Base-by-base conservation (phyloP, 192 early-diverging fungal genomes). In the Bifiguratus adelaidae region DNA sequence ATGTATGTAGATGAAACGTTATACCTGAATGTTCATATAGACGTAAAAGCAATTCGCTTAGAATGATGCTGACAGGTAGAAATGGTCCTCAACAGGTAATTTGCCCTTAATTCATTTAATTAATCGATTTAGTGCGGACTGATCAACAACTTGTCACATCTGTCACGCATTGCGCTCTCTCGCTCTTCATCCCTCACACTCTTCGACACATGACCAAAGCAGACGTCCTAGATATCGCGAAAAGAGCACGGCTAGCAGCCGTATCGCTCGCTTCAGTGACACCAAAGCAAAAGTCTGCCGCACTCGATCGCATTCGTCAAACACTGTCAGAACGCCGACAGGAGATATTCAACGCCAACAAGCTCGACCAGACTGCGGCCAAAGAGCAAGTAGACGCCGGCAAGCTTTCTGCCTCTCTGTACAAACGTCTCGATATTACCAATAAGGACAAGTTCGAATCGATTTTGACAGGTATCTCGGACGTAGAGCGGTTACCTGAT, bases 381-480 rank as follows among this genome's bases (percentile, higher is more conserved):
- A 60, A 78, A 33, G 63, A 58, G 18, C 71, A 84, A 18, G 88
- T 91, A 0, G 74, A 78, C 5, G 65, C 67, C 4, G 92, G 90
- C 6, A 74, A 71, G 9, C 70, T 95, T 3, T 86, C 85, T 1
- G 28, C 53, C 0, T 79, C 91, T 3, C 71, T 95, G 19, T 88
- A 82, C 66, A 91, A 89, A 53, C 82, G 94, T 4, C 74, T 97
- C 5, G 94, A 94, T 60, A 74, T 99, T 19, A 71, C 73, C 33
- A 80, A 78, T 6, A 82, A 76, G 16, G 85, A 87, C 55, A 99
- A 99, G 65, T 94, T 76, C 45, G 65, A 82, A 21, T 74, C 86
- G 8, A 78, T 99, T 57, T 61, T 95, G 33, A 76, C 90, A 44
- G 92, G 95, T 20, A 83, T 99, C 37, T 60, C 74, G 35, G 95